Conservation (phyloP, 352 stramenopile genomes). For the Elongisporangium prolatum region DNA sequence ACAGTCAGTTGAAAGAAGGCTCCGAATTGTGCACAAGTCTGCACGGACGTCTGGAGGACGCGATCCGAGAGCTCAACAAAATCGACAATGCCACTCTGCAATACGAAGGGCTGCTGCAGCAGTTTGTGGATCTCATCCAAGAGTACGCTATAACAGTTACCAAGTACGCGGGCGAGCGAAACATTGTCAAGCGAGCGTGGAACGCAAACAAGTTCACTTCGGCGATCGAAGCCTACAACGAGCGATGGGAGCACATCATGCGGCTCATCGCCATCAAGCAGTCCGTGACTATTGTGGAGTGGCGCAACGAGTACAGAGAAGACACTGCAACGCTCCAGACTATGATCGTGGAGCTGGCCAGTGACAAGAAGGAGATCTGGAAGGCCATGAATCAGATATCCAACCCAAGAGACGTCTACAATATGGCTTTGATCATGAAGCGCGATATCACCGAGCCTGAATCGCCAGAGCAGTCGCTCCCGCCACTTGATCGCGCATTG, state of each 20-base stretch:
- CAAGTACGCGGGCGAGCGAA: too few relatives aligned
- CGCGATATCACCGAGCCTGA: constrained; percentile 2
- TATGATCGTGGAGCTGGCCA: constrained; percentile 1
- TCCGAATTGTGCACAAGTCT: too few relatives aligned
- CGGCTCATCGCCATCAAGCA: constrained; percentile 2
- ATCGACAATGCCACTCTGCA: too few relatives aligned
- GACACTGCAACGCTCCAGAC: constrained; percentile 1
- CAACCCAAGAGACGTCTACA: constrained; percentile 5
- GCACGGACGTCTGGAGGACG: too few relatives aligned
- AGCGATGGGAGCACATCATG: constrained; percentile 8
- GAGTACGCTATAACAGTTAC: too few relatives aligned
- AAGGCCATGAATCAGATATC: not conserved
- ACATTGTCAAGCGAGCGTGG: too few relatives aligned
- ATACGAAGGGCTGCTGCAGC: too few relatives aligned
- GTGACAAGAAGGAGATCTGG: constrained; percentile 5
- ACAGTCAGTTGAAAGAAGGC: too few relatives aligned
- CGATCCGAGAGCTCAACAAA: too few relatives aligned
- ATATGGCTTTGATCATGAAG: constrained; percentile 11
- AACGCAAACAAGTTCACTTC: too few relatives aligned
- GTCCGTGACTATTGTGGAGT: constrained; percentile 5
- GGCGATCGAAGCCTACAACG: too few relatives aligned
- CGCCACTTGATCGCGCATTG: constrained; percentile 1
- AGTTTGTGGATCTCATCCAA: too few relatives aligned
- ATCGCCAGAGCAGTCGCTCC: not conserved
- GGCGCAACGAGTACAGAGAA: constrained; percentile 11